Percentiles rank a stretch among this genome's conserved stretches.
These are phyloP conservation scores for Tricholoma saponaceum DNA, from an alignment of 768 basidiomycete genomes.

Conservation along the genomic window DNA sequence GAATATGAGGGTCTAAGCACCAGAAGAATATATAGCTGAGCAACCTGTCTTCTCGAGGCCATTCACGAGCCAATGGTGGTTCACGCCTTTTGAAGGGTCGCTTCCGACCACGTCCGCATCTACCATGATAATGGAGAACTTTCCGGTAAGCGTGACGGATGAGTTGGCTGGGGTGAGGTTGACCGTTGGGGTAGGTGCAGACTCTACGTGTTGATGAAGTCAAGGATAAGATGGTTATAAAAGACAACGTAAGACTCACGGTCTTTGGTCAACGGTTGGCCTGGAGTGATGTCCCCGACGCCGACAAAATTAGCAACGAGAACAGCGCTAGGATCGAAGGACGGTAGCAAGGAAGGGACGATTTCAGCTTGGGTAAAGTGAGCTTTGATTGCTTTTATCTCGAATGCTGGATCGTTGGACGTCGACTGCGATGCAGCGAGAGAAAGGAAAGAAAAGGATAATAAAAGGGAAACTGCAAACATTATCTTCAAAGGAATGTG, in stretches of 20 bases:
- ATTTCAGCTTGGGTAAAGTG: conserved; percentile 67
- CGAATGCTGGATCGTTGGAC: conserved; percentile 34
- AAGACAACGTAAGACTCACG: conserved; percentile 39
- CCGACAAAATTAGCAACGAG: conserved; percentile 48
- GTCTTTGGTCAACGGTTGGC: conserved; percentile 48
- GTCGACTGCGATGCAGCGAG: conserved; percentile 42
- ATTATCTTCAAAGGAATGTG: too few species aligned
- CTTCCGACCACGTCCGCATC: conserved; percentile 70
- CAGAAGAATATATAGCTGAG: background rate
- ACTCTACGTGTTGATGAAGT: conserved; percentile 41
- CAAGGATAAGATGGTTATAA: background rate
- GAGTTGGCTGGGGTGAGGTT: conserved; percentile 47
- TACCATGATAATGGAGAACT: conserved; percentile 69
- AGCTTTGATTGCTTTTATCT: conserved; percentile 59
- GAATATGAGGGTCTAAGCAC: background rate
- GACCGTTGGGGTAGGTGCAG: conserved; percentile 48
- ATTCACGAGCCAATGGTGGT: conserved; percentile 81
- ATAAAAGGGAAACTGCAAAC: too few species aligned
- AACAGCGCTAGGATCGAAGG: conserved; percentile 60
- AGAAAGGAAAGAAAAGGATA: conserved; percentile 36
- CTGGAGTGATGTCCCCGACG: conserved; percentile 45
- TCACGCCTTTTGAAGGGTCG: conserved; percentile 53
- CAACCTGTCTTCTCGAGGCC: conserved; percentile 47
- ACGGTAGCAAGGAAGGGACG: conserved; percentile 55
- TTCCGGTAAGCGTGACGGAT: conserved; percentile 40